Evolutionary conservation across 2,329 filamentous ascomycete species (phyloP).

Genomic region (Thielaviopsis ethacetica): DNA sequence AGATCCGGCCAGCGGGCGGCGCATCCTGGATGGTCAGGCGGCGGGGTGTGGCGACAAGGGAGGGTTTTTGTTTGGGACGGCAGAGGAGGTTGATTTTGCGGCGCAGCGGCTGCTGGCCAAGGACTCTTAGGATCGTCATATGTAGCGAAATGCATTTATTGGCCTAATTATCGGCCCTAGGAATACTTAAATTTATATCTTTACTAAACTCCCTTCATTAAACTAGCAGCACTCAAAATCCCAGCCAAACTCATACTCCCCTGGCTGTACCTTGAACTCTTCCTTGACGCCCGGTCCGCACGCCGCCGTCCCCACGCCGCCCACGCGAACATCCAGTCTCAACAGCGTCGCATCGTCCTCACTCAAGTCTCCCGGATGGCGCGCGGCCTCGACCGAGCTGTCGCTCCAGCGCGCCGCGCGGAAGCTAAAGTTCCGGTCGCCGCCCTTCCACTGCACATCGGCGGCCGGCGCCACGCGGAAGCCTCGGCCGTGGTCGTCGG

Average conservation of each 20-base stretch:
- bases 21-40: conserved; percentile 25
- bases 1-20: conserved; percentile 27
- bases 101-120: conserved; percentile 16
- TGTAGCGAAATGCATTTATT: no score
- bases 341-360: conserved; percentile 29
- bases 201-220: not conserved
- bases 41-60: conserved; percentile 31
- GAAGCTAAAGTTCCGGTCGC: conserved; percentile 30
- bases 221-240: conserved; percentile 18
- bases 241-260: conserved; percentile 26
- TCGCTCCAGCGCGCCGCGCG: conserved; percentile 36
- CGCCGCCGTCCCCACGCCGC: conserved; percentile 32
- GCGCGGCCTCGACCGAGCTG: conserved; percentile 36
- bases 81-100: conserved; percentile 27
- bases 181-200: no score
- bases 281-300: conserved; percentile 32
- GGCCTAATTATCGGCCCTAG: no score
- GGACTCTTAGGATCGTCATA: no score
- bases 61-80: conserved; percentile 33
- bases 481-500: conserved; percentile 16
- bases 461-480: conserved; percentile 17
- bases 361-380: conserved; percentile 47
- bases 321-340: conserved; percentile 28
- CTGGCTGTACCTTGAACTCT: conserved; percentile 26
- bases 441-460: conserved; percentile 14